A percentile compares a stretch with the other conserved stretches of the same genome.
These are phyloP conservation scores for Ormosia emarginata DNA, from an alignment of 306 rosid species.

Conservation along the genomic window DNA sequence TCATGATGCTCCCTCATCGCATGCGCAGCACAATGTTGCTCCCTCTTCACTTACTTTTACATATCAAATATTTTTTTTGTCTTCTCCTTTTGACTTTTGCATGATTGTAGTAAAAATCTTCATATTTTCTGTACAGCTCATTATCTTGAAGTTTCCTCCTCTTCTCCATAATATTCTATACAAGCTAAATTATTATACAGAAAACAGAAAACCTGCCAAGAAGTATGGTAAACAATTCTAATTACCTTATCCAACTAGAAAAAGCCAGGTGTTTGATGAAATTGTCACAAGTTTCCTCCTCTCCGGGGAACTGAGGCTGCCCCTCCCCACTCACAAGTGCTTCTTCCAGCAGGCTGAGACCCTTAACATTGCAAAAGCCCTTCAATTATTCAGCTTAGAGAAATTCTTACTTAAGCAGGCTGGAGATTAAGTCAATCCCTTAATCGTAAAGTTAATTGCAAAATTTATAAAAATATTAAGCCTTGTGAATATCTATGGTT, in stretches of 20 bases:
- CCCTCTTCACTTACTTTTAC: not conserved
- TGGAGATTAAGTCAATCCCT: no score
- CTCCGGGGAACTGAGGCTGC: no score
- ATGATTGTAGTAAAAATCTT: slow-evolving; percentile 29
- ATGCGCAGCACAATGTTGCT: not conserved
- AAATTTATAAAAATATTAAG: no score
- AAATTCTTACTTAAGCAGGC: no score
- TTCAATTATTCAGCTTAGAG: not conserved
- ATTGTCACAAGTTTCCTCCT: not conserved
- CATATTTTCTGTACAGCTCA: slow-evolving; percentile 32
- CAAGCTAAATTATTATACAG: not conserved
- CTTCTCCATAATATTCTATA: slow-evolving; percentile 11
- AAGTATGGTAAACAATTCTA: slow-evolving; percentile 27
- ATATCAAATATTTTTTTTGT: not conserved
- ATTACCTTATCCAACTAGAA: slow-evolving; percentile 14
- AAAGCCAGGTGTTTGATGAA: slow-evolving; percentile 26
- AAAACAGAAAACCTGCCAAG: slow-evolving; percentile 14
- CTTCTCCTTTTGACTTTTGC: slow-evolving; percentile 37
- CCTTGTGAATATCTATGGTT: no score
- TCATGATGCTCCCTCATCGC: slow-evolving; percentile 22
- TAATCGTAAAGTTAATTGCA: no score
- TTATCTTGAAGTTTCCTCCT: slow-evolving; percentile 32
- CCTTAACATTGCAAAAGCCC: not conserved
- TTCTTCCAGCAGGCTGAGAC: no score
- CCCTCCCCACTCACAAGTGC: no score